Evolutionary conservation across 2,329 filamentous ascomycete genomes (phyloP).

Genomic region (Sclerotinia trifoliorum): DNA sequence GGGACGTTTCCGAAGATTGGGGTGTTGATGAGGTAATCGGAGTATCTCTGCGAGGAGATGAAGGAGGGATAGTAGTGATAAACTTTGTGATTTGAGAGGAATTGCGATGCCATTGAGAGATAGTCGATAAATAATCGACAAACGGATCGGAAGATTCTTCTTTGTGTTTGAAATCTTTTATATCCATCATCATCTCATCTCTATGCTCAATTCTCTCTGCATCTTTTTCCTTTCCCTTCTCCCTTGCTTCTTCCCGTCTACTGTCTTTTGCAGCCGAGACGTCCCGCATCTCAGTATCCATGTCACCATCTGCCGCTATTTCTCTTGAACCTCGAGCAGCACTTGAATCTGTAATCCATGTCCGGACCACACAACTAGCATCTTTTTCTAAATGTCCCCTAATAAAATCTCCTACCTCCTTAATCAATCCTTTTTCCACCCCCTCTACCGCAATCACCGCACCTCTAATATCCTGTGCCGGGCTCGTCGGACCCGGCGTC

Average conservation of each 20-base stretch:
- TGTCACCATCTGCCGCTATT: not conserved
- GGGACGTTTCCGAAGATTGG: not conserved
- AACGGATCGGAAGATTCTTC: conserved; percentile 42
- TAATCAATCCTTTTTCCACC: conserved; percentile 51
- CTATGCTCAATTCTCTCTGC: not conserved
- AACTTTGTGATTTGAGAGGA: conserved; percentile 67
- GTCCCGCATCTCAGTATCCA: conserved; percentile 31
- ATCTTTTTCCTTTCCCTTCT: not conserved
- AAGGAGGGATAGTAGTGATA: conserved; percentile 44
- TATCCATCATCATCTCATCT: conserved; percentile 7
- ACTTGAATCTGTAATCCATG: conserved; percentile 30
- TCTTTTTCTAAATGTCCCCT: conserved; percentile 40
- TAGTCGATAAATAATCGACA: conserved; percentile 63
- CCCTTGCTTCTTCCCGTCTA: not conserved
- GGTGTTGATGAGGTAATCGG: not conserved
- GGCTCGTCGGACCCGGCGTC: conserved; percentile 40
- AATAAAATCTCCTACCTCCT: conserved; percentile 62
- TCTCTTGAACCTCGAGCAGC: not conserved
- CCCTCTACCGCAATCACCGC: conserved; percentile 84
- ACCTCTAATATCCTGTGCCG: conserved; percentile 57
- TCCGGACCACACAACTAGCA: conserved; percentile 33
- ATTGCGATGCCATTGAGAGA: conserved; percentile 72
- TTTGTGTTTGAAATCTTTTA: not conserved
- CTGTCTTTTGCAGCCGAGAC: not conserved
- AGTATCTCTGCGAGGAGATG: conserved; percentile 9